Evolutionary conservation across 2,329 filamentous ascomycete genomes (phyloP).

Genomic region (Simplicillium sp.): DNA sequence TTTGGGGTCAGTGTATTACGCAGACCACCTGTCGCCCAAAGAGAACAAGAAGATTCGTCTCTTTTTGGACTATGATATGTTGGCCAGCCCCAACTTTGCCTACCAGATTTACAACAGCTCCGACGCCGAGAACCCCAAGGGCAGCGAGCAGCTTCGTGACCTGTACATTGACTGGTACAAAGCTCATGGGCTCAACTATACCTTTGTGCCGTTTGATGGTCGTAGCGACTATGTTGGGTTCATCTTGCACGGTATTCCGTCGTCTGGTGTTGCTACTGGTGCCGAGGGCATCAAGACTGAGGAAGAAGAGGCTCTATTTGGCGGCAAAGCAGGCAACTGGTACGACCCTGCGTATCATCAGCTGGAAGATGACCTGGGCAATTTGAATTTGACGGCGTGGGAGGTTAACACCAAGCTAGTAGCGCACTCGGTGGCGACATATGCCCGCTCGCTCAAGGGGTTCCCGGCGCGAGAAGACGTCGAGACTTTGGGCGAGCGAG

Average conservation of each 20-base stretch:
- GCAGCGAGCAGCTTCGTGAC: conserved; percentile 59
- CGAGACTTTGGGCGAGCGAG: conserved; percentile 4
- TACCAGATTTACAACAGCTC: conserved; percentile 65
- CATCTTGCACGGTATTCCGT: conserved; percentile 62
- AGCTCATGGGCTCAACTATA: conserved; percentile 52
- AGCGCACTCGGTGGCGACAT: conserved; percentile 64
- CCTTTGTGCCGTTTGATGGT: conserved; percentile 66
- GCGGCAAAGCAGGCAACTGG: conserved; percentile 55
- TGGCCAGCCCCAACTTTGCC: conserved; percentile 56
- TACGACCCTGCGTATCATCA: conserved; percentile 54
- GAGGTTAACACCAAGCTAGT: conserved; percentile 56
- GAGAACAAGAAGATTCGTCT: conserved; percentile 55
- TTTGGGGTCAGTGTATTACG: conserved; percentile 54
- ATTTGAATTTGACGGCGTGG: conserved; percentile 52
- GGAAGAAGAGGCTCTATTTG: conserved; percentile 56
- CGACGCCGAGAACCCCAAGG: conserved; percentile 59
- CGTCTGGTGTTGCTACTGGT: conserved; percentile 68
- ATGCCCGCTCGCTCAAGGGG: conserved; percentile 53
- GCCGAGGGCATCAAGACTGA: conserved; percentile 68
- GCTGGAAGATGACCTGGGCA: conserved; percentile 48
- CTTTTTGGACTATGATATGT: conserved; percentile 65
- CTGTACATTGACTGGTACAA: conserved; percentile 61
- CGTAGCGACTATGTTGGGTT: conserved; percentile 75
- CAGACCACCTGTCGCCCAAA: conserved; percentile 39
- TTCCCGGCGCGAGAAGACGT: conserved; percentile 46